Base-by-base conservation (phyloP, 768 basidiomycete species). In the Calocybe gangraenosa region DNA sequence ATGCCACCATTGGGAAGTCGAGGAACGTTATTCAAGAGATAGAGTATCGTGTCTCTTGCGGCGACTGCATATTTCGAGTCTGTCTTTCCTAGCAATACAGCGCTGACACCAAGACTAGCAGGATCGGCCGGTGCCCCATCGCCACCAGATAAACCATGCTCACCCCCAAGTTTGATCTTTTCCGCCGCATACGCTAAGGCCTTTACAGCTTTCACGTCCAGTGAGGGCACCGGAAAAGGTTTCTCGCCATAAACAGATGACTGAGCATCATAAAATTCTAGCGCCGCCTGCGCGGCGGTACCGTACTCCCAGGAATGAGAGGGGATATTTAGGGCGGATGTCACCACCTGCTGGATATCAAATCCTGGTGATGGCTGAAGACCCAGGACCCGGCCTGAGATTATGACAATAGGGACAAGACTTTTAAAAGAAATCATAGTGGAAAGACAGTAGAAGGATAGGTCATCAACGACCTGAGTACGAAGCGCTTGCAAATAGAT, bases 261-360 rank as follows among this genome's bases (percentile, higher is more conserved):
- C 0, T 61, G 46, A 1, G 71, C 67, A 40, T 70, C 54, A 46
- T 65, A 66, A 2, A 76, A 61, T 53, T 76, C 74, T 0, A 75
- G 62, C 0, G 75, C 58, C 0, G 73, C 67, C 47, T 75, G 62
- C 0, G 70, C 39, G 3, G 65, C 64, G 1, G 70, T 66, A 1
- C 75, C 75, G 44, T 55, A 74, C 45, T 76, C 74, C 75, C 75
- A 76, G 9, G 72, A 73, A 45, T 73, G 71, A 0, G 67, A 62
- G 2, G 74, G 69, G 3, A 74, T 56, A 5, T 64, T 54, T 34
- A 62, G 50, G 0, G 66, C 65, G n/a, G 65, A 52, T 6, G 49
- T 40, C 25, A 58, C 49, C 32, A 71, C 71, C 11, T 52, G 53
- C 15, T 56, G 47, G 33, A 71, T 64, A 44, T 66, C 58, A 43